Base-by-base conservation (phyloP, 805 yeast species). In the Teunomyces atbi region DNA sequence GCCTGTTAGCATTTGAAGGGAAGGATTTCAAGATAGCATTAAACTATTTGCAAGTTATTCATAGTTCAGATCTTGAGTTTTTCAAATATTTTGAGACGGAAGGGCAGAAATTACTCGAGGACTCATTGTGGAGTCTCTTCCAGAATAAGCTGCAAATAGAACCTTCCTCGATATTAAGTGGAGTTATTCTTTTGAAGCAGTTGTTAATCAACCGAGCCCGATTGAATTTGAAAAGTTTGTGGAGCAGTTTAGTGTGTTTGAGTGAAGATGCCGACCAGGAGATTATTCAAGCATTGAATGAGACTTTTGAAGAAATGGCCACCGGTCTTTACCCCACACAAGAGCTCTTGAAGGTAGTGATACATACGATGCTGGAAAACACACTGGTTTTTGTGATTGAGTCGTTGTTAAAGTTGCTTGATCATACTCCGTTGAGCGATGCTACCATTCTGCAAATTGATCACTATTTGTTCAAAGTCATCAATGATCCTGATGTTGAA, bases 171-270 rank as follows among this genome's bases (percentile, higher is more conserved):
- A 43, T 58, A 3, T 45, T 67, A 11, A 60, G 60, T 44, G 76
- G 69, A 3, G 60, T 72, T 41, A 55, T 72, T 18, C 38, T 73
- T 6, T 19, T 71, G 20, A 71, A 71, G 44, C 76, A 68, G 47
- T 42, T 68, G 29, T 57, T 72, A 12, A 63, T 69, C 27, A 65
- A 59, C 47, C 50, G 63, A 13, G 45, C 42, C 21, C 34, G 46
- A 4, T 32, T 69, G 15, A 51, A 58, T 10, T 46, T 62, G 28
- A 23, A 34, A 1, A 54, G 47, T 18, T 47, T 66, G 11, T 68
- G 71, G 69, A 20, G 38, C 2, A 44, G 59, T 6, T 54, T 71
- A 20, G 44, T 63, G 5, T 45, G 45, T 6, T 44, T 65, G 23
- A 52, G 64, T 41, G 45, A 41, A 13, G 40, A n/a, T 29, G 11